Evolutionary conservation across 371 early-diverging fungal species (phyloP).

Genomic region (Apophysomyces elegans): DNA sequence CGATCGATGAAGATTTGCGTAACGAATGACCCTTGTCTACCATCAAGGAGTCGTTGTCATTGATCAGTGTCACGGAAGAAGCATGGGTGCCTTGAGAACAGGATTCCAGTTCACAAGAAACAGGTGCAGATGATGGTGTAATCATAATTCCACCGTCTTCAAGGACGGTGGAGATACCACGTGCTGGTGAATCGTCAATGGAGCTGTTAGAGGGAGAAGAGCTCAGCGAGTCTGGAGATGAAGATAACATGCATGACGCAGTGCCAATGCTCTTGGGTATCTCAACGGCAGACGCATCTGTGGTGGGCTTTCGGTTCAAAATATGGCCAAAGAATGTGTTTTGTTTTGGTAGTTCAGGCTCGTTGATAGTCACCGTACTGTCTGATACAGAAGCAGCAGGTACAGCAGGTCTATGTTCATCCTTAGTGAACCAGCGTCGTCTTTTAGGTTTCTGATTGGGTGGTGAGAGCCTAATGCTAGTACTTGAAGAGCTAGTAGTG

Average conservation of each 20-base stretch:
- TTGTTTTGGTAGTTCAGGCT: conserved; percentile 1
- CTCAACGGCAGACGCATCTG: neutral
- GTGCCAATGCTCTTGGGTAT: conserved; percentile 8
- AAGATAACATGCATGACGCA: neutral
- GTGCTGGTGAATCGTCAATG: neutral
- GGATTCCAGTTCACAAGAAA: neutral
- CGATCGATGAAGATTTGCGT: conserved; percentile 23
- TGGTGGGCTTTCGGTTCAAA: neutral
- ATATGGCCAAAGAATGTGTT: neutral
- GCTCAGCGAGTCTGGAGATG: neutral
- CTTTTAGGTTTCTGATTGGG: conserved; percentile 13
- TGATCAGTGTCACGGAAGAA: neutral
- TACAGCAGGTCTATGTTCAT: neutral
- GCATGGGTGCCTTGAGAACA: conserved; percentile 6
- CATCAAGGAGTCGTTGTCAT: neutral
- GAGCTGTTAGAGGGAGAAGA: conserved; percentile 5
- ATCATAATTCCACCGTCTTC: conserved; percentile 1
- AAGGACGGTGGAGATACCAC: neutral
- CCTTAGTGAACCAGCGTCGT: conserved; percentile 14
- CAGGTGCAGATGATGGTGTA: neutral
- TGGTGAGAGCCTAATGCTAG: neutral
- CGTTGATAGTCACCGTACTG: conserved; percentile 1
- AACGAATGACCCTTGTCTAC: conserved; percentile 3
- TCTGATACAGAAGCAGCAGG: neutral
- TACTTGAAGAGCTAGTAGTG: neutral